Evolutionary conservation across 257 asterid genomes (phyloP), one percentile per base, ranked within the genome.

Genomic region (Salvia hispanica): DNA sequence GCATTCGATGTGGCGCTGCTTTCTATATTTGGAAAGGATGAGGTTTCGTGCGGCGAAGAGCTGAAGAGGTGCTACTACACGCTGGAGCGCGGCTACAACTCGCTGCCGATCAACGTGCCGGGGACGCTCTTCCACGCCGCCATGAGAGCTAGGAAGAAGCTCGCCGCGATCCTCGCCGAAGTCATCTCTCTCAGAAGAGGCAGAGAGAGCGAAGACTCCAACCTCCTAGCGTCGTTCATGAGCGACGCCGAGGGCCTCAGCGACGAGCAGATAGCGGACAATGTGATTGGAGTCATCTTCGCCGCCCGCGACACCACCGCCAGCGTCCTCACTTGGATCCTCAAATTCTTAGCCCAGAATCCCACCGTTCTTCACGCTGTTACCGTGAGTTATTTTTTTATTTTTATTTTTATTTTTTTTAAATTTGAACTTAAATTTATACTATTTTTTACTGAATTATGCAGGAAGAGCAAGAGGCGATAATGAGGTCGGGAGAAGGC

Each of bases 271-370:
- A 87, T 87, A 39, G 86, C 88, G 43, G 95, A 87, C 67, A 87
- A 87, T 72, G 74, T 85, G 6, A 88, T 88, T 12, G 95, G 92
- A 5, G 95, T 88, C 9, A 85, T 88, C 43, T 88, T 88, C 62
- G 95, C 95, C 0, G 95, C 95, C 34, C 84, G 95, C 12, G 95
- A 88, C 59, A 88, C 95, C 9, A 88, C 95, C 2, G 90, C 95
- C 6, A 85, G 82, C 51, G 81, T 88, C 11, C 76, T 88, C 2
- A 88, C 96, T 25, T 88, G 96, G 96, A 76, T 86, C 62, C 63
- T 88, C 71, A 88, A 88, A 76, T 88, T 64, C 80, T 79, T 88
- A 3, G 93, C 82, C 18, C 86, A 86, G 53, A 85, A 86, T 64
- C 87, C 93, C 10, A 68, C 67, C 56, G 87, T 79, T 71, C 82